Conservation (phyloP, 495 filamentous ascomycete species). For the Neurospora sp. region DNA sequence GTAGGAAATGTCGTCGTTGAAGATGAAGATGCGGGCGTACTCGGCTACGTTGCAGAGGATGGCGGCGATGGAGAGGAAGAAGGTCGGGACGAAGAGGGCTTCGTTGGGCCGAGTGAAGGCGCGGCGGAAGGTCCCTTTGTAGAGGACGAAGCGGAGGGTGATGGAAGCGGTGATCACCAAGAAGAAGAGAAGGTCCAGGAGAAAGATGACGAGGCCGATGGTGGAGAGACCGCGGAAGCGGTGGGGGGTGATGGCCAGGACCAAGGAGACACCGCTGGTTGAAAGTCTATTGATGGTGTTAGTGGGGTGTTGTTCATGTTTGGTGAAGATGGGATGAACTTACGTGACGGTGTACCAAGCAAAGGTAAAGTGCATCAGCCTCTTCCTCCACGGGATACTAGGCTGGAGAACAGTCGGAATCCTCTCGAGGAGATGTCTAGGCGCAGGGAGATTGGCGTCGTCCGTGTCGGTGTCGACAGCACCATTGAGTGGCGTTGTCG, state of each 20-base stretch:
- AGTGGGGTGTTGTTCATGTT: background rate
- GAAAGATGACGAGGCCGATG: conserved; percentile 51
- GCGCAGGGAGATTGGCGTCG: background rate
- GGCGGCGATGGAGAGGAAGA: conserved; percentile 54
- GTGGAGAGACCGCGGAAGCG: conserved; percentile 46
- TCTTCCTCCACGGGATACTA: conserved; percentile 19
- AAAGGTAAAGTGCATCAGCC: conserved; percentile 62
- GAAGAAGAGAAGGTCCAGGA: conserved; percentile 54
- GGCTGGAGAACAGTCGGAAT: conserved; percentile 22
- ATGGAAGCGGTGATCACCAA: conserved; percentile 40
- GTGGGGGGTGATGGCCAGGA: conserved; percentile 48
- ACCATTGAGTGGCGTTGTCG: background rate
- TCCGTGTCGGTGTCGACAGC: background rate
- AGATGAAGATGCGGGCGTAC: conserved; percentile 42
- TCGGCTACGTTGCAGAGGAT: conserved; percentile 48
- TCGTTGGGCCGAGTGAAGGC: conserved; percentile 54
- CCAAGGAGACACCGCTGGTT: conserved; percentile 52
- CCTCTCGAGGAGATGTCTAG: conserved; percentile 8
- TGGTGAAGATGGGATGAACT: background rate
- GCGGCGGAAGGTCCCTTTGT: conserved; percentile 37
- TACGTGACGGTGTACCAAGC: conserved; percentile 57
- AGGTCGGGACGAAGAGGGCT: conserved; percentile 57
- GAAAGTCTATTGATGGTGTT: conserved; percentile 37
- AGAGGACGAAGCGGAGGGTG: conserved; percentile 45
- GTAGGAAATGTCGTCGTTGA: conserved; percentile 22